These are phyloP conservation scores for Clarireedia paspali DNA, from an alignment of 2,329 filamentous ascomycete species.

Conservation along the genomic window DNA sequence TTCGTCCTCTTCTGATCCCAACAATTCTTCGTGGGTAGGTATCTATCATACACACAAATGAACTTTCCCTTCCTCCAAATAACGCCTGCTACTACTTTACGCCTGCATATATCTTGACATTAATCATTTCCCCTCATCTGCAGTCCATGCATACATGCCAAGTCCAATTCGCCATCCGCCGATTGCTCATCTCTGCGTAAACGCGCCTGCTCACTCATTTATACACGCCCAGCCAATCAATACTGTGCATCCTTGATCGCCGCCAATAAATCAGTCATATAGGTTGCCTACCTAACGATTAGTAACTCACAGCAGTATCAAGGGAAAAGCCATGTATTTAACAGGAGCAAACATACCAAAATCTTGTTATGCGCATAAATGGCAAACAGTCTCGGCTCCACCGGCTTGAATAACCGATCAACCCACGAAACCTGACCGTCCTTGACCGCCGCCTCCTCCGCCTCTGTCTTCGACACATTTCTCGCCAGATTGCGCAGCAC, in stretches of 20 bases:
- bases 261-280: conserved; percentile 15
- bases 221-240: neutral
- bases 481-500: conserved; percentile 72
- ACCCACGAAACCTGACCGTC: conserved; percentile 55
- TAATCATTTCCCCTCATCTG: neutral
- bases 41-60: neutral
- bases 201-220: neutral
- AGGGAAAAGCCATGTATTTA: conserved; percentile 12
- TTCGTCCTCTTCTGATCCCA: neutral
- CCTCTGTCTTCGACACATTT: conserved; percentile 54
- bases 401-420: conserved; percentile 57
- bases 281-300: conserved; percentile 8
- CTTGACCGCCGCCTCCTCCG: conserved; percentile 46
- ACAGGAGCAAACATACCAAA: conserved; percentile 37
- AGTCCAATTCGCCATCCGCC: neutral
- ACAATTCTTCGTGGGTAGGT: neutral
- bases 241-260: conserved; percentile 14
- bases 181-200: neutral
- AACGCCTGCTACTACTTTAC: neutral
- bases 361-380: conserved; percentile 62
- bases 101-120: neutral
- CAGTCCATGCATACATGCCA: neutral
- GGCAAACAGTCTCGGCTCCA: conserved; percentile 58
- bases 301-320: neutral
- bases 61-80: neutral